phyloP scores from a whole-genome alignment of 441 rosid species.

The Euphorbia schlechtendalii region DNA sequence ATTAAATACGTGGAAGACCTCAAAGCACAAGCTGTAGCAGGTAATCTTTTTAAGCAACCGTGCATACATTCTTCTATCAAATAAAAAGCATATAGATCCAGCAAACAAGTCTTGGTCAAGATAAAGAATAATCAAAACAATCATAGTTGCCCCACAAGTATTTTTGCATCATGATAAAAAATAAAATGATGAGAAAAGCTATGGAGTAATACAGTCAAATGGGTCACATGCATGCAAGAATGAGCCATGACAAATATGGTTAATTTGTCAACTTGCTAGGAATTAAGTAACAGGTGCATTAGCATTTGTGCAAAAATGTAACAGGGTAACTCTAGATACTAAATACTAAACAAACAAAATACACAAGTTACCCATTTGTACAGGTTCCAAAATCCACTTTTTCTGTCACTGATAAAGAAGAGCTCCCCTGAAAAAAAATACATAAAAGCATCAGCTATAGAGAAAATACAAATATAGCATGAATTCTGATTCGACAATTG shows the following conservation, averaged over 20 bases:
- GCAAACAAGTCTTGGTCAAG: too few relatives aligned
- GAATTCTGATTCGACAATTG: too few relatives aligned
- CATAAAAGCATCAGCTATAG: constrained; percentile 10
- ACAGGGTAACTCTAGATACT: not conserved
- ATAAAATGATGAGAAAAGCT: not conserved
- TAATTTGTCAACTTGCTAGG: not conserved
- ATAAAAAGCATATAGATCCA: too few relatives aligned
- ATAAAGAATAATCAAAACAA: too few relatives aligned
- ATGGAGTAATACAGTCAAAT: not conserved
- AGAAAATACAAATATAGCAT: constrained; percentile 11
- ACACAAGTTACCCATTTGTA: not conserved
- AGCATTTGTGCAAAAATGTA: not conserved
- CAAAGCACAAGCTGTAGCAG: too few relatives aligned
- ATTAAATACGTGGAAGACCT: too few relatives aligned
- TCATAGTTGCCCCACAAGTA: too few relatives aligned
- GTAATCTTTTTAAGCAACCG: too few relatives aligned
- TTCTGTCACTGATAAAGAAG: constrained; percentile 69
- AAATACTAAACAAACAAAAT: not conserved
- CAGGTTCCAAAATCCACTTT: constrained; percentile 73
- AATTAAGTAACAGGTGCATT: not conserved
- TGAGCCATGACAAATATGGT: not conserved
- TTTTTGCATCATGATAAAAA: not conserved
- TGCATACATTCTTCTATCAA: too few relatives aligned
- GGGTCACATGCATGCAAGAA: not conserved
- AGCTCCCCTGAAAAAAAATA: constrained; percentile 65